Percentiles rank a stretch among this genome's conserved stretches.
phyloP scores from a whole-genome alignment of 805 yeast species.

The Suhomyces sp. region DNA sequence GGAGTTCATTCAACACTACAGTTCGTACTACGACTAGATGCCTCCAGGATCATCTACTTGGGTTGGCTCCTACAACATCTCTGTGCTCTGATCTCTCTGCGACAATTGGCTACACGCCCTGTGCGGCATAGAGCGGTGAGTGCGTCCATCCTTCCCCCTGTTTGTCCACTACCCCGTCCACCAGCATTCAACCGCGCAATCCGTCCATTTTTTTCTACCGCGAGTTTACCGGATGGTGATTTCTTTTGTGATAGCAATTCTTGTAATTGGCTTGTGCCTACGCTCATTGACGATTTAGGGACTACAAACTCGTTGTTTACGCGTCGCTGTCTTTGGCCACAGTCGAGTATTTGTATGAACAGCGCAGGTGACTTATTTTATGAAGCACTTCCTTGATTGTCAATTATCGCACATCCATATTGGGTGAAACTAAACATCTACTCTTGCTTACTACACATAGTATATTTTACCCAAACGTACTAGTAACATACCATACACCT shows the following conservation, averaged over 20 bases:
- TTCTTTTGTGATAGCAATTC: neutral
- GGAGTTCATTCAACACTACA: neutral
- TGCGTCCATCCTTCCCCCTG: neutral
- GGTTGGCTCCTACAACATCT: neutral
- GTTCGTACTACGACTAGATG: neutral
- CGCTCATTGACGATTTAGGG: neutral
- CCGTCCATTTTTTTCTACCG: neutral
- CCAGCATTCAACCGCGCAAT: conserved; percentile 1
- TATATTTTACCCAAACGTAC: neutral
- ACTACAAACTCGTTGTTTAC: neutral
- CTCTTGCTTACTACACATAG: neutral
- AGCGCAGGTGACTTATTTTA: no score
- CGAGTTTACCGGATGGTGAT: neutral
- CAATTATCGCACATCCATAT: neutral
- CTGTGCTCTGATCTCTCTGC: neutral
- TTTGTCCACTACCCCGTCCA: conserved; percentile 1
- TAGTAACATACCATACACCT: neutral
- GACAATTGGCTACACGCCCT: neutral
- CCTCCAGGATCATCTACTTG: neutral
- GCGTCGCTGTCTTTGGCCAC: neutral
- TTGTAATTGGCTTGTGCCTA: neutral
- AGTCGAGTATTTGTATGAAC: no score
- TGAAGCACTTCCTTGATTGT: no score
- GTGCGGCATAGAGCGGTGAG: neutral
- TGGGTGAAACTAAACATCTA: neutral